A percentile compares a stretch with the other conserved stretches of the same genome.
Conservation (phyloP, 228 moss, liverwort and hornwort genomes). For the Sphagnum magellanicum region DNA sequence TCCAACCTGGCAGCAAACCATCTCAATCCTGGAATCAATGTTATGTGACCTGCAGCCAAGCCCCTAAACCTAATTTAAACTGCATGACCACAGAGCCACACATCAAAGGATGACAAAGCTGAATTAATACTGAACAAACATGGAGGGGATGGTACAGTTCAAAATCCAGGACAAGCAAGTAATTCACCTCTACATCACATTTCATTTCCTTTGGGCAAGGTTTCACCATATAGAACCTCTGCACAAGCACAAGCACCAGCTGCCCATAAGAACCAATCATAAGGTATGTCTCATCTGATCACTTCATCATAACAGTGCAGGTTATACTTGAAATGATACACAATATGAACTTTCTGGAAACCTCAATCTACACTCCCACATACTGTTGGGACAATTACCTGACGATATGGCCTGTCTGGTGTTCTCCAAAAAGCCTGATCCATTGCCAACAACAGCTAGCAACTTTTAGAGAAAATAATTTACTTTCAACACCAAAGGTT, state of each 20-base stretch:
- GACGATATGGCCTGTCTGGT: conserved; percentile 86
- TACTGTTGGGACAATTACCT: conserved; percentile 29
- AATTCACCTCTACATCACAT: conserved; percentile 85
- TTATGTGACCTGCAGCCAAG: not conserved
- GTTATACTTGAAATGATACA: too few relatives aligned
- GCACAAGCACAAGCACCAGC: conserved; percentile 3
- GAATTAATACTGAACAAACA: too few relatives aligned
- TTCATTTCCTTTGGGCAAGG: conserved; percentile 93
- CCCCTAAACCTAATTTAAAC: not conserved
- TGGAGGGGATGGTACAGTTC: too few relatives aligned
- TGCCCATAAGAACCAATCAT: not conserved
- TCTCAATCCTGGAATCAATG: not conserved
- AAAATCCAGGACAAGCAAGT: not conserved
- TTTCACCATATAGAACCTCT: conserved; percentile 88
- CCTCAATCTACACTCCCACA: too few relatives aligned
- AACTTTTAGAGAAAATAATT: too few relatives aligned
- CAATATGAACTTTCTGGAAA: too few relatives aligned
- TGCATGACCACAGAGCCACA: not conserved
- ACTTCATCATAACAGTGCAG: too few relatives aligned
- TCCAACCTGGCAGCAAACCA: conserved; percentile 48
- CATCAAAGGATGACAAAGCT: too few relatives aligned
- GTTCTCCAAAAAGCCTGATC: conserved; percentile 95
- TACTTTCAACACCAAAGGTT: too few relatives aligned
- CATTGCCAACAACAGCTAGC: not conserved
- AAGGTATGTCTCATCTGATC: not conserved